A percentile compares a stretch with the other conserved stretches of the same genome.
These are phyloP conservation scores for Berberis thunbergii DNA, from an alignment of 164 flowering plant species.

Conservation along the genomic window DNA sequence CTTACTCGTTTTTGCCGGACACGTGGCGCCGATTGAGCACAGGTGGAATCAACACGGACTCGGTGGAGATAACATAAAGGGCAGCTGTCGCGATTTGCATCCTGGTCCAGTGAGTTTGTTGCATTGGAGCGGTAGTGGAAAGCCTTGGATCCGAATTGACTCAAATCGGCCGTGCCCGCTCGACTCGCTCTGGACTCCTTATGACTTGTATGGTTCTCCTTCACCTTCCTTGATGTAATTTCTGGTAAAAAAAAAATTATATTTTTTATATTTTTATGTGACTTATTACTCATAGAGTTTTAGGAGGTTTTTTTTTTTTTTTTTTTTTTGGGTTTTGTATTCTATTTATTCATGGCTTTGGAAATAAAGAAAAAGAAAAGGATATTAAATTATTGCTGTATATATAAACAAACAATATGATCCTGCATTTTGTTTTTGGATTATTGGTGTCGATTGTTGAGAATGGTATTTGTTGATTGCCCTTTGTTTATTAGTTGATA, in stretches of 20 bases:
- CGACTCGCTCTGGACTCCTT: conserved; percentile 81
- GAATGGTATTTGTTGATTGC: too few relatives aligned
- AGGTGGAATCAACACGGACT: conserved; percentile 63
- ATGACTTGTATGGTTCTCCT: conserved; percentile 58
- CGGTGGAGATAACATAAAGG: conserved; percentile 80
- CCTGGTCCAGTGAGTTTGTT: conserved; percentile 75
- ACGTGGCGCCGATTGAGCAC: conserved; percentile 76
- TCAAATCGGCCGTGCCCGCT: conserved; percentile 66
- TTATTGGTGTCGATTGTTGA: too few relatives aligned
- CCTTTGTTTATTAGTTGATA: too few relatives aligned
- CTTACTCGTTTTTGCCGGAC: conserved; percentile 80
- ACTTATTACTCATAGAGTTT: conserved; percentile 4
- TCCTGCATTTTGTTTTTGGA: neutral
- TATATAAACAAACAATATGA: neutral
- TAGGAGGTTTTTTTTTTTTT: neutral
- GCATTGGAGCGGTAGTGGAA: conserved; percentile 86
- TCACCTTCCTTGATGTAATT: conserved; percentile 11
- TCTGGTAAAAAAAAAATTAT: conserved; percentile 30
- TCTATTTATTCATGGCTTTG: conserved; percentile 31
- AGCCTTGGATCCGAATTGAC: conserved; percentile 92
- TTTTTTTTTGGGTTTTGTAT: conserved; percentile 14
- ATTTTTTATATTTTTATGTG: conserved; percentile 5
- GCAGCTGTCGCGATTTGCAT: conserved; percentile 88
- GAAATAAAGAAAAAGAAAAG: conserved; percentile 18
- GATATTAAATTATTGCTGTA: neutral